Conservation (phyloP, 179 eudicot species). For the Pouteria campechiana region DNA sequence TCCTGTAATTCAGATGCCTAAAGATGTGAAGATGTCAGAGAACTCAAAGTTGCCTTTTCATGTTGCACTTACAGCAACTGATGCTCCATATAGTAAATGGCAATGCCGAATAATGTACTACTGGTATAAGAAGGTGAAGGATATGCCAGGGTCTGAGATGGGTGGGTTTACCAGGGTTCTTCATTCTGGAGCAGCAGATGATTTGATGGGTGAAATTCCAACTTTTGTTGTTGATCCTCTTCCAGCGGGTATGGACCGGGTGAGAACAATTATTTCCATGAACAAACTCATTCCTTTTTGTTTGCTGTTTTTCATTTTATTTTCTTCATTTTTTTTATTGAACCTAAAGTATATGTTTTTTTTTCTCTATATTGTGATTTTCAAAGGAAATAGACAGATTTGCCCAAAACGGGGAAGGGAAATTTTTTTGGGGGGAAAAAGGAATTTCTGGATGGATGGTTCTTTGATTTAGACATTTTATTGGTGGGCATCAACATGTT, state of each 20-base stretch:
- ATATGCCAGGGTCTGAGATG: constrained; percentile 70
- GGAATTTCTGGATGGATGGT: no score
- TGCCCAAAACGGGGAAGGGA: no score
- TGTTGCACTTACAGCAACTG: constrained; percentile 79
- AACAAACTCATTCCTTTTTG: neutral
- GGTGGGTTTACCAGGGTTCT: constrained; percentile 81
- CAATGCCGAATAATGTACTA: constrained; percentile 91
- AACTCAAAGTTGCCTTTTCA: constrained; percentile 42
- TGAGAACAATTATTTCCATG: constrained; percentile 17
- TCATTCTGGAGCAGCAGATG: constrained; percentile 73
- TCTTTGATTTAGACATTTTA: neutral
- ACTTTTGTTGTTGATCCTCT: constrained; percentile 78
- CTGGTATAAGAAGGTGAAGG: constrained; percentile 74
- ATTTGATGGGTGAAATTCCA: constrained; percentile 83
- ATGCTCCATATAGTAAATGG: constrained; percentile 87
- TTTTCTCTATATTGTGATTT: no score
- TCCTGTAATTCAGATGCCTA: constrained; percentile 59
- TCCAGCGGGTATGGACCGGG: constrained; percentile 78
- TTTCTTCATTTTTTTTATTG: neutral
- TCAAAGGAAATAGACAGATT: no score
- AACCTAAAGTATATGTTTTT: no score
- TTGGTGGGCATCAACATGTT: neutral
- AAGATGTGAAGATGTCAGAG: constrained; percentile 16
- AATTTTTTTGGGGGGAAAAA: no score
- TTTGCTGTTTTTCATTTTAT: neutral